Base-by-base conservation (phyloP, 345 rosid genomes). In the Citrus reticulata region DNA sequence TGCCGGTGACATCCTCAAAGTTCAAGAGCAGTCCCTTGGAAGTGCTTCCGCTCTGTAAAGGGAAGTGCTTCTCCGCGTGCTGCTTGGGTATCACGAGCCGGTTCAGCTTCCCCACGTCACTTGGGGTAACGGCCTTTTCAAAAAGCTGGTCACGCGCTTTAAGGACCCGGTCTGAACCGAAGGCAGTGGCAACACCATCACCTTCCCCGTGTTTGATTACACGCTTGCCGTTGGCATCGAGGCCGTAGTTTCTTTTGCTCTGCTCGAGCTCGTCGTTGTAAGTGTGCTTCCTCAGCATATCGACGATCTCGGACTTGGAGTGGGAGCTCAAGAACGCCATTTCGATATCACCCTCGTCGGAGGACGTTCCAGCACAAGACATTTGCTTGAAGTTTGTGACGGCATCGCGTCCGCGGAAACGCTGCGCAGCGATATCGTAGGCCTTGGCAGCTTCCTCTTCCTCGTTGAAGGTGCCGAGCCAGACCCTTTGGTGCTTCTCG, bases 41-140 rank as follows among this genome's bases (percentile, higher is more conserved):
- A 19, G 77, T 83, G 85, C 72, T 80, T 37, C 74, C 74, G 24
- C 76, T 80, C 74, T 86, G 86, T 57, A 87, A 78, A 62, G 95
- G 93, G 66, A 91, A 88, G 88, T 91, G 89, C 85, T 85, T 91
- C 85, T 90, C 93, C 20, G 99, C 99, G 76, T 95, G 98, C 73
- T 92, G 97, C 77, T 95, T 95, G 4, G 99, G 99, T 67, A 93
- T 93, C 64, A 95, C 98, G 22, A 95, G 81, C 27, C 99, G 93
- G 87, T 95, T 95, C 68, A 95, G 83, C 86, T 95, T 93, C 61
- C 99, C 99, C 4, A 95, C 99, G 76, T 95, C 99, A 79, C 99
- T 95, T 0, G 98, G 98, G 24, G 98, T 93, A 20, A 92, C 92
- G 25, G 93, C 85, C 81, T 95, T 95, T 82, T 95, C 99, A 60